Conservation (phyloP, 2,329 filamentous ascomycete species). For the Beauveria sp. region DNA sequence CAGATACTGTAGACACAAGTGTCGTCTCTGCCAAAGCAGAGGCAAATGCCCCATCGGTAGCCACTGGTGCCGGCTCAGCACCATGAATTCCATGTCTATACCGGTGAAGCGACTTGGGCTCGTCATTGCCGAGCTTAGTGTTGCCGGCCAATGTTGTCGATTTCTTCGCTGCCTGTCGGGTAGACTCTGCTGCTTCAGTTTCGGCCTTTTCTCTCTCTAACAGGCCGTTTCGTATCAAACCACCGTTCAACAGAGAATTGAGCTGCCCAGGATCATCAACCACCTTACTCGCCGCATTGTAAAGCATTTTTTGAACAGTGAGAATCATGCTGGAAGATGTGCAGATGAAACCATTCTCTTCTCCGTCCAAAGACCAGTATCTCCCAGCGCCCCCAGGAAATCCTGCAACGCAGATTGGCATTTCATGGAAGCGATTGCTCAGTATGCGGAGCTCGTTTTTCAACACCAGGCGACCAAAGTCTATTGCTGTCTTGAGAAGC, state of each 20-base stretch:
- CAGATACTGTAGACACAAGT: slow-evolving; percentile 73
- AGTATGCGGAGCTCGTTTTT: slow-evolving; percentile 55
- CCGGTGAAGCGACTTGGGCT: slow-evolving; percentile 23
- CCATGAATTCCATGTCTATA: slow-evolving; percentile 20
- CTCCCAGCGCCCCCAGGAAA: slow-evolving; percentile 55
- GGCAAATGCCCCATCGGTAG: slow-evolving; percentile 19
- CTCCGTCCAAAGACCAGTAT: slow-evolving; percentile 60
- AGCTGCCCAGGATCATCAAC: slow-evolving; percentile 35
- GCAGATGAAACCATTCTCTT: slow-evolving; percentile 39
- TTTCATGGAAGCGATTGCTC: slow-evolving; percentile 64
- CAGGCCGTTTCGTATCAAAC: slow-evolving; percentile 33
- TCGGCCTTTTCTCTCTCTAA: slow-evolving; percentile 28
- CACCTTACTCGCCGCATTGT: slow-evolving; percentile 35
- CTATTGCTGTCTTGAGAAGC: slow-evolving; percentile 57
- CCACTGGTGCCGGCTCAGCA: slow-evolving; percentile 15
- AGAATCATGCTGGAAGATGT: slow-evolving; percentile 44
- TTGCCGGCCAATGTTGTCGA: slow-evolving; percentile 32
- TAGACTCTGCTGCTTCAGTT: slow-evolving; percentile 9
- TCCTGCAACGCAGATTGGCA: slow-evolving; percentile 63
- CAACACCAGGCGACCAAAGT: slow-evolving; percentile 52
- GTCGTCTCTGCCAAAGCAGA: slow-evolving; percentile 49
- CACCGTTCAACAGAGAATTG: slow-evolving; percentile 39
- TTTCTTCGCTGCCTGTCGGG: slow-evolving; percentile 12
- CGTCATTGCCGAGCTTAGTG: slow-evolving; percentile 33
- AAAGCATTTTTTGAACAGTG: slow-evolving; percentile 44